Conservation (phyloP, 768 basidiomycete genomes). For the Lactarius vividus region DNA sequence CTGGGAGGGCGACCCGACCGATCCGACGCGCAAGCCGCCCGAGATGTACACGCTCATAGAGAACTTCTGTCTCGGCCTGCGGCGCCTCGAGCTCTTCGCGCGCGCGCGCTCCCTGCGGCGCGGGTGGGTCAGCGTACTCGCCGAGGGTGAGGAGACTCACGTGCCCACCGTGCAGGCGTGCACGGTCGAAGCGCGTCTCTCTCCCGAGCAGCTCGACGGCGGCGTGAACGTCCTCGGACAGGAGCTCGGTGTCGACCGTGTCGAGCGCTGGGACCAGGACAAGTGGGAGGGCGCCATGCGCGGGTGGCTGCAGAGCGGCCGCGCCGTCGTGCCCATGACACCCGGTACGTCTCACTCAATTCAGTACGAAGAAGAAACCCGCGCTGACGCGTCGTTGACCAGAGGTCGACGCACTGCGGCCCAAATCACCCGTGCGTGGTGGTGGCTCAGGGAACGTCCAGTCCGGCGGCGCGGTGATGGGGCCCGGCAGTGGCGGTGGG, state of each 20-base stretch:
- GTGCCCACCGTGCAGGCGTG: slow-evolving; percentile 38
- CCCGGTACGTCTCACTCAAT: slow-evolving; percentile 34
- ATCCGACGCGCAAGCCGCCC: slow-evolving; percentile 86
- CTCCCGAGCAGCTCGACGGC: slow-evolving; percentile 38
- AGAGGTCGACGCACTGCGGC: slow-evolving; percentile 82
- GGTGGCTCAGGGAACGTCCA: slow-evolving; percentile 33
- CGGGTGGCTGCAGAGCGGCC: slow-evolving; percentile 44
- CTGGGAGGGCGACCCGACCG: slow-evolving; percentile 88
- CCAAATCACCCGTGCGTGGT: slow-evolving; percentile 73
- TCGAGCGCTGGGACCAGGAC: slow-evolving; percentile 57
- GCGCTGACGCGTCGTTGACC: neutral
- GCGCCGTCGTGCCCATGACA: slow-evolving; percentile 63
- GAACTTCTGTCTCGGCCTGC: slow-evolving; percentile 93
- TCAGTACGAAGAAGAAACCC: slow-evolving; percentile 4
- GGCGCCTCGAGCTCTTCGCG: slow-evolving; percentile 89
- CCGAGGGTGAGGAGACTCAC: slow-evolving; percentile 57
- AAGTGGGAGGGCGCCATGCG: slow-evolving; percentile 63
- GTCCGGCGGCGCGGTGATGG: slow-evolving; percentile 13
- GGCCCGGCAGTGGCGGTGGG: slow-evolving; percentile 19
- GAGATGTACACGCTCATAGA: slow-evolving; percentile 96
- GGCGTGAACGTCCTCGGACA: slow-evolving; percentile 32
- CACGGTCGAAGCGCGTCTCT: slow-evolving; percentile 27
- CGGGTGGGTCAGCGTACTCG: slow-evolving; percentile 90
- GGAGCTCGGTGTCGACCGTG: slow-evolving; percentile 29
- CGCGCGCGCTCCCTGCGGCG: slow-evolving; percentile 63